phyloP scores from a whole-genome alignment of 2,329 filamentous ascomycete species.

The Talaromyces sp. region DNA sequence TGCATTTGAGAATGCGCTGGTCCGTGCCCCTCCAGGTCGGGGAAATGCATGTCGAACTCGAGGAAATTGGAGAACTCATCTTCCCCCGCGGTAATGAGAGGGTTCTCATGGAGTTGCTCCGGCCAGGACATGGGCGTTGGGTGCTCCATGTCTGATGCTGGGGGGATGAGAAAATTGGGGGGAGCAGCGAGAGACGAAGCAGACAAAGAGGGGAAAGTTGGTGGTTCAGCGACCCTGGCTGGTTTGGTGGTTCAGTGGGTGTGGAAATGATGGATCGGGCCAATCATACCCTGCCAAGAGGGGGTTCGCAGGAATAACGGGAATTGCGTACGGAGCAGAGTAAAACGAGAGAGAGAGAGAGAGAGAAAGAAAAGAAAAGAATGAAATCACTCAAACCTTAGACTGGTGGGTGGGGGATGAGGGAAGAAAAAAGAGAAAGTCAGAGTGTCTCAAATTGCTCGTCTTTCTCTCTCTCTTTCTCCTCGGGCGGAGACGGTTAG shows the following conservation, averaged over 20 bases:
- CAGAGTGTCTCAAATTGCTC: neutral
- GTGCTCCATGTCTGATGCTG: constrained; percentile 39
- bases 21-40: constrained; percentile 45
- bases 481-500: constrained; percentile 18
- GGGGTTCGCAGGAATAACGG: neutral
- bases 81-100: constrained; percentile 43
- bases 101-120: constrained; percentile 42
- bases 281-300: neutral
- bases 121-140: constrained; percentile 44
- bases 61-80: constrained; percentile 55
- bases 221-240: neutral
- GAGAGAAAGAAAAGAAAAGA: neutral
- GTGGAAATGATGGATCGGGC: neutral
- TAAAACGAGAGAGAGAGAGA: too few species aligned
- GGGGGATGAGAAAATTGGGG: neutral
- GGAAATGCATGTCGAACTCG: constrained; percentile 52
- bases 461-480: neutral
- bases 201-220: constrained; percentile 5
- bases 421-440: neutral
- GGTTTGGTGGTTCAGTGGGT: neutral
- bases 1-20: constrained; percentile 39
- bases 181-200: too few species aligned
- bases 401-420: too few species aligned
- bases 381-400: neutral
- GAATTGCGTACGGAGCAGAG: too few species aligned